A percentile compares a stretch with the other conserved stretches of the same genome.
phyloP scores from a whole-genome alignment of 176 grass and related monocot genomes.

The bread wheat (Triticum aestivum) region IWGSC_CS_RefSeq_v2.1 NC_057797.1:106716554-106717053 shows the following conservation, averaged over 20 bases:
- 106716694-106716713: not conserved
- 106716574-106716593: conserved; percentile 61
- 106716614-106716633: conserved; percentile 62
- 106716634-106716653: not conserved
- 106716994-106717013: conserved; percentile 80
- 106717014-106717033: conserved; percentile 58
- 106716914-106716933: not conserved
- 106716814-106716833: not conserved
- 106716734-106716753: not conserved
- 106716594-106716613: conserved; percentile 78
- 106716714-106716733: not conserved
- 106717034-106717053: conserved; percentile 91
- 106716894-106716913: not conserved
- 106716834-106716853: not conserved
- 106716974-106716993: conserved; percentile 71
- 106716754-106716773: not conserved
- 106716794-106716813: not conserved
- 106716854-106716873: conserved; percentile 22
- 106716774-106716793: not conserved
- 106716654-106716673: not conserved
- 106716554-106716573: conserved; percentile 74
- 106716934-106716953: conserved; percentile 9
- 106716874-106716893: not conserved
- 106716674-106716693: not conserved
- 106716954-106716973: conserved; percentile 32